Evolutionary conservation across 73 alveolate species (phyloP).

Genomic region (Effrenium voratum): DNA sequence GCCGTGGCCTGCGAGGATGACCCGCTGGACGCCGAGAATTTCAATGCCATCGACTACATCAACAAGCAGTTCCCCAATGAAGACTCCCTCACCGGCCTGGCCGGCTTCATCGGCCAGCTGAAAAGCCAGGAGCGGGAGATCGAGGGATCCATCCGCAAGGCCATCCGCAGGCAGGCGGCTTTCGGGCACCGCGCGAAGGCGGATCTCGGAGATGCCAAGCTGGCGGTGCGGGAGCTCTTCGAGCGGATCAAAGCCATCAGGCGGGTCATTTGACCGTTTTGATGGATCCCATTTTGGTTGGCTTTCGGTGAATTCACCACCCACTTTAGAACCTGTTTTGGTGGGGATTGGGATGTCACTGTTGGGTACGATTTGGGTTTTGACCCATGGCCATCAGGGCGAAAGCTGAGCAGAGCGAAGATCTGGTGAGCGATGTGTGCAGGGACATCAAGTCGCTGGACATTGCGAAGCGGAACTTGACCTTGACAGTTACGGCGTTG

Average conservation of each 20-base stretch:
- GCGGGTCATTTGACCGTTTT: not conserved
- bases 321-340: too few species aligned
- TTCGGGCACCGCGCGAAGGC: conserved; percentile 80
- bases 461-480: conserved; percentile 97
- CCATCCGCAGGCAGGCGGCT: conserved; percentile 84
- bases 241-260: conserved; percentile 79
- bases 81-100: conserved; percentile 34
- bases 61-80: conserved; percentile 74
- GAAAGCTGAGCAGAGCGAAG: conserved; percentile 97
- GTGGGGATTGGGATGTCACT: too few species aligned
- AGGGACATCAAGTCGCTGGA: conserved; percentile 97
- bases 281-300: too few species aligned
- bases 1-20: conserved; percentile 54
- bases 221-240: conserved; percentile 65
- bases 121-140: conserved; percentile 60
- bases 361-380: too few species aligned
- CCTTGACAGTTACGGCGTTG: conserved; percentile 97
- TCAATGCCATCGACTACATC: conserved; percentile 77
- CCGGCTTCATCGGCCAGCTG: conserved; percentile 42
- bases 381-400: conserved; percentile 56
- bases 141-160: conserved; percentile 61
- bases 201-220: conserved; percentile 67
- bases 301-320: too few species aligned
- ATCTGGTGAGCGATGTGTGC: conserved; percentile 97
- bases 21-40: conserved; percentile 84